Evolutionary conservation across 2,329 filamentous ascomycete species (phyloP), one percentile per base, ranked within the genome.

Genomic region (Stromatinia cepivora): DNA sequence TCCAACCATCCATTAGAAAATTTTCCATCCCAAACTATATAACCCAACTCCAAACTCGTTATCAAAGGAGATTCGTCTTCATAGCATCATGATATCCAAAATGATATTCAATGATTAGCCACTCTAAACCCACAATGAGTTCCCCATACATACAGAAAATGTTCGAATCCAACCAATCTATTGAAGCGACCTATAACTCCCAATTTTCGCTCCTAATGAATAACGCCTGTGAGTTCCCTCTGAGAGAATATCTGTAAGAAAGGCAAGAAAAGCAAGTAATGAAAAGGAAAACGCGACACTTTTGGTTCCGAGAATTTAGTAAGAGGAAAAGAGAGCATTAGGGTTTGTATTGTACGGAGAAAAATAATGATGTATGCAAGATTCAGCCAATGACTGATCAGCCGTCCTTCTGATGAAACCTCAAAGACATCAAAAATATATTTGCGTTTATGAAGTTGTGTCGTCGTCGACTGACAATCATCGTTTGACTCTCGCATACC

Each of bases 401-500:
- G n/a, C 25, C 10, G 28, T 8, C 36, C 13, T 62, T 67, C 25
- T 45, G 54, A 50, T 45, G 9, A 20, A 42, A 42, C 31, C 42
- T 25, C 46, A 48, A 42, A 52, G 15, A 48, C 2, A 48, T 15
- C 50, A 48, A 48, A 56, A 39, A 50, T 50, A 8, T 48, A 28
- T 31, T 39, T 48, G 64, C 25, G 28, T 28, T 45, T 36, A 22
- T 50, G 15, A 46, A 50, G 45, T 48, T 34, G 39, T 22, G 11
- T 22, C 42, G 34, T 31, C 34, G 11, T 66, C n/a, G 53, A 39
- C 64, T 36, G 42, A 28, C 20, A 61, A 36, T 31, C 42, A 61
- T 59, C 42, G 34, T 67, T 45, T 52, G 31, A 22, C 25, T 67
- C 22, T 20, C 71, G 70, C 71, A 69, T 67, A 69, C 72, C 67